Conservation (phyloP, 495 filamentous ascomycete species). For the Entonaema liquescens region DNA sequence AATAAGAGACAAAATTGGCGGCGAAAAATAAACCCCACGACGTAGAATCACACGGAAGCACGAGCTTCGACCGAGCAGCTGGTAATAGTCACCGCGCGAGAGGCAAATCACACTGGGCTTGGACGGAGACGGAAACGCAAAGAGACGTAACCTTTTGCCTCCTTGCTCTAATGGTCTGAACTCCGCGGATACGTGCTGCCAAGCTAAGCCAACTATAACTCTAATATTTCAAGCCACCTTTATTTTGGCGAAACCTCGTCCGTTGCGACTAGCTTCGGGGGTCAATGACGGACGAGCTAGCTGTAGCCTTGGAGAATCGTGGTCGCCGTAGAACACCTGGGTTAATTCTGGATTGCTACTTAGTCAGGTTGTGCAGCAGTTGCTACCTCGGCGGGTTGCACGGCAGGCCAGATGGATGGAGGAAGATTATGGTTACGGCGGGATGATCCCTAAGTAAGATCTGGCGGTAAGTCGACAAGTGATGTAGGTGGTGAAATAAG, state of each 20-base stretch:
- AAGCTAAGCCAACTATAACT: slow-evolving; percentile 3
- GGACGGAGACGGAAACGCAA: not conserved
- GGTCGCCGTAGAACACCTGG: slow-evolving; percentile 22
- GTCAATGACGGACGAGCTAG: slow-evolving; percentile 3
- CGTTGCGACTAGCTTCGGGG: slow-evolving; percentile 8
- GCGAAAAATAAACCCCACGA: slow-evolving; percentile 7
- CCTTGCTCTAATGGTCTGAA: slow-evolving; percentile 3
- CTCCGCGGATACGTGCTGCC: slow-evolving; percentile 19
- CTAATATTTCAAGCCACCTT: not conserved
- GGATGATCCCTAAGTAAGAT: slow-evolving; percentile 13
- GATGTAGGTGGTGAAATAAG: not conserved
- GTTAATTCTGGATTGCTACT: slow-evolving; percentile 22
- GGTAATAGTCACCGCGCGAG: slow-evolving; percentile 16
- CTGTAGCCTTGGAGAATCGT: not conserved
- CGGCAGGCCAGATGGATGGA: slow-evolving; percentile 28
- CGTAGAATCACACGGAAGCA: slow-evolving; percentile 26
- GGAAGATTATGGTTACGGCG: slow-evolving; percentile 14
- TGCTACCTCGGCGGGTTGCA: slow-evolving; percentile 27
- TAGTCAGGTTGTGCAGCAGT: slow-evolving; percentile 40
- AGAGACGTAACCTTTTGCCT: slow-evolving; percentile 25
- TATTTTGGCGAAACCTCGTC: not conserved
- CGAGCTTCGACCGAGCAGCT: slow-evolving; percentile 28
- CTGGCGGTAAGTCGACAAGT: slow-evolving; percentile 6
- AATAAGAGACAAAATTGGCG: slow-evolving; percentile 5
- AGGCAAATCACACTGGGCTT: slow-evolving; percentile 21